Conservation (phyloP, 306 rosid genomes). For the Begonia loranthoides region DNA sequence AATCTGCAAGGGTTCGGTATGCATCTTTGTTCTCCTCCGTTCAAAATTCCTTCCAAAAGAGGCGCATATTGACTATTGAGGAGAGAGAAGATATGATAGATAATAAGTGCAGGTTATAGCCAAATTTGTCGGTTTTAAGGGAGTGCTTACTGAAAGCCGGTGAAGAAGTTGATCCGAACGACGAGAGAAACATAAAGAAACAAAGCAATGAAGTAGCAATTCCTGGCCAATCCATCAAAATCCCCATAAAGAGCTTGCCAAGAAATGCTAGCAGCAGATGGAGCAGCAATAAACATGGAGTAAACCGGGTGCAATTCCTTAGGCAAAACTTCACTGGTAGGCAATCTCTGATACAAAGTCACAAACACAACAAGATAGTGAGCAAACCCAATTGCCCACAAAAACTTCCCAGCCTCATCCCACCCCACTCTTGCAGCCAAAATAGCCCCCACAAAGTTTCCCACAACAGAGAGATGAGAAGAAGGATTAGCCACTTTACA, state of each 20-base stretch:
- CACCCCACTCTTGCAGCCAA: constrained; percentile 70
- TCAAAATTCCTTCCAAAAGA: too few species aligned
- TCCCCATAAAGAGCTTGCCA: constrained; percentile 57
- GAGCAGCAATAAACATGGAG: constrained; percentile 85
- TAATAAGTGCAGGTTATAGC: too few species aligned
- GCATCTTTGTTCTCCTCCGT: too few species aligned
- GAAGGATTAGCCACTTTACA: constrained; percentile 77
- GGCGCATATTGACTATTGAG: too few species aligned
- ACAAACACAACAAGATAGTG: constrained; percentile 75
- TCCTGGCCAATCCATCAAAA: constrained; percentile 53
- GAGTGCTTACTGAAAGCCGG: constrained; percentile 52
- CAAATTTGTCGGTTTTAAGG: neutral
- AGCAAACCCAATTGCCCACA: constrained; percentile 84
- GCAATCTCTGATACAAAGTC: constrained; percentile 78
- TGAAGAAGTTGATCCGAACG: constrained; percentile 68
- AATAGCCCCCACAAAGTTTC: constrained; percentile 79
- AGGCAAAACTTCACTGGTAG: constrained; percentile 71
- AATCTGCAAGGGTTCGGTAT: too few species aligned
- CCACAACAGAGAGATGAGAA: constrained; percentile 67
- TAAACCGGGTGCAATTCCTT: constrained; percentile 86
- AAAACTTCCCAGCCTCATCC: constrained; percentile 70
- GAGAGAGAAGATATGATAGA: too few species aligned
- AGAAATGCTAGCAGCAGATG: constrained; percentile 74
- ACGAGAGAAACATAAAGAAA: constrained; percentile 62
- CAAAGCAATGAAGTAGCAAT: constrained; percentile 74